A percentile compares a stretch with the other conserved stretches of the same genome.
Evolutionary conservation across 2,329 filamentous ascomycete species (phyloP).

Genomic region (Paramyrothecium sp.): DNA sequence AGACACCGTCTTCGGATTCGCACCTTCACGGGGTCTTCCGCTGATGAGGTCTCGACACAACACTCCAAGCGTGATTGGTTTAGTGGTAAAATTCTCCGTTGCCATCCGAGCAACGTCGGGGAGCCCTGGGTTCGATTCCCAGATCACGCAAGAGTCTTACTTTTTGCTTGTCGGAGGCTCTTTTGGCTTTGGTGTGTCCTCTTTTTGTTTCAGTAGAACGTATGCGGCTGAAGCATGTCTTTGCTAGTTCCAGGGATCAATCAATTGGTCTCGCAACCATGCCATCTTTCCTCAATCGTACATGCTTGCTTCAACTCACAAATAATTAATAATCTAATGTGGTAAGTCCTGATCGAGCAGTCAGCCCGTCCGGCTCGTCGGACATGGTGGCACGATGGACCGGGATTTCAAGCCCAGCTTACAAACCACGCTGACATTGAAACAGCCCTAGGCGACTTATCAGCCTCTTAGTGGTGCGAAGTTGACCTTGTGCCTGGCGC

Average conservation of each 20-base stretch:
- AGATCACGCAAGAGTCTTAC: constrained; percentile 12
- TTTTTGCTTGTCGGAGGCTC: neutral
- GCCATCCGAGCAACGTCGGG: constrained; percentile 16
- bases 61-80: constrained; percentile 14
- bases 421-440: neutral
- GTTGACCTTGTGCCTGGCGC: neutral
- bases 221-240: neutral
- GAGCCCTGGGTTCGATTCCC: constrained; percentile 20
- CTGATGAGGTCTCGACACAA: neutral
- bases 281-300: too few relatives aligned
- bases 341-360: too few relatives aligned
- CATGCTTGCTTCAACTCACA: too few relatives aligned
- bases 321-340: too few relatives aligned
- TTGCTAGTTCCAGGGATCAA: too few relatives aligned
- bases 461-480: too few relatives aligned
- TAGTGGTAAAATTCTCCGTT: constrained; percentile 22
- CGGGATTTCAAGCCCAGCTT: neutral
- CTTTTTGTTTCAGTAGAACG: neutral
- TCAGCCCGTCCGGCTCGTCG: too few relatives aligned
- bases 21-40: too few relatives aligned
- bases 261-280: too few relatives aligned
- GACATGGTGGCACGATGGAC: too few relatives aligned
- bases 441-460: too few relatives aligned
- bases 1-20: neutral
- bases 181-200: neutral